Base-by-base conservation (phyloP, 441 rosid genomes). In the Populus hybrid region DNA sequence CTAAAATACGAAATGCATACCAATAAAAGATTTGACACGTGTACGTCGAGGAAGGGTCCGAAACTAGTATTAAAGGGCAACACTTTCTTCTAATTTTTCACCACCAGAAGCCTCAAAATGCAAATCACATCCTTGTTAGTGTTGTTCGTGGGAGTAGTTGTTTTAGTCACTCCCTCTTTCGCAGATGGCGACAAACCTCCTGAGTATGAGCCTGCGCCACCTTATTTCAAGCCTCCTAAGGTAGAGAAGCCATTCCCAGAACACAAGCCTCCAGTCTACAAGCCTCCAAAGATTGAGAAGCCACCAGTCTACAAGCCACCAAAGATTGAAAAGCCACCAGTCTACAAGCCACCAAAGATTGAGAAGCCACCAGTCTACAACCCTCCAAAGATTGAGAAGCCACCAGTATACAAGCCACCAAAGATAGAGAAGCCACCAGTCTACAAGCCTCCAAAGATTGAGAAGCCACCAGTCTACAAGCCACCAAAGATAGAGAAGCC, bases 281-380 rank as follows among this genome's bases (percentile, higher is more conserved):
- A 53, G 19, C 76, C 72, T 4, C 69, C 67, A n/a, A 53, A 42
- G 50, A 9, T 9, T 18, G 42, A n/a, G 7, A 69, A 63, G 9
- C 57, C 79, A 32, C 73, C 72, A 14, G n/a, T 42, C 0, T 16
- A 76, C 38, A 42, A 70, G 2, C 32, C 32, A 30, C 32, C 81
- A 3, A 59, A 69, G 9, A 35, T 35, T 0, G 75, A 67, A 21
- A 61, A 73, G 0, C 85, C 32, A 30, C 34, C 34, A 32, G 34
- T 32, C 34, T 32, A 32, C 34, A 32, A 32, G 6, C 82, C 79
- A 2, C 81, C 81, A 3, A 59, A 69, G 9, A 36, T 36, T 1
- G 75, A 67, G 28, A 61, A 73, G 0, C 85, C 85, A 61, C 74
- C 74, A 0, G 5, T 23, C 42, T 50, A 18, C 36, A 35, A 53